Evolutionary conservation across 225 moss, liverwort and hornwort genomes (phyloP), one percentile per base, ranked within the genome.

Genomic region (Pseudisothecium myosuroides): DNA sequence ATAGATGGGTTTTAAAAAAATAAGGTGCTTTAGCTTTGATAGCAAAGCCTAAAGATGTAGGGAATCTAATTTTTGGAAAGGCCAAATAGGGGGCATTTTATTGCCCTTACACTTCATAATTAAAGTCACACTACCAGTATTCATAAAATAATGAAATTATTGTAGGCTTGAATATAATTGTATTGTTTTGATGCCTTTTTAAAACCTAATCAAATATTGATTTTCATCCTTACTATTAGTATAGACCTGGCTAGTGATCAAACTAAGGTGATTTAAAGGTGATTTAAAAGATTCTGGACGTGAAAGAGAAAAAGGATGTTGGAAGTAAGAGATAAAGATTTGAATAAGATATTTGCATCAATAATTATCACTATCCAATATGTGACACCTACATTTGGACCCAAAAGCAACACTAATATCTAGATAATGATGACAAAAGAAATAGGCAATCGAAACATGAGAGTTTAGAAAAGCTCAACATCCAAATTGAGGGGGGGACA

Each of bases 191-290:
- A 41, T 71, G 24, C 15, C 6, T 26, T 27, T 27, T 71, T 18
- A 9, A 41, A 41, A 21, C 1, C 22, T 12, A 68, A 41, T 41
- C 39, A 41, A 24, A 71, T 43, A 36, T 43, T 4, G 15, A 43
- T 71, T 71, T 68, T 8, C 10, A 43, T 15, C 5, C 3, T 43
- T 15, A 27, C 9, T 15, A 43, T 71, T 26, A 71, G 9, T 41
- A 43, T 15, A 24, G 27, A 71, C 5, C 0, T 41, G 0, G 4
- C 26, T 43, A 16, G 5, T 23, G 2, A 27, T 71, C 0, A 27
- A 1, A 27, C 1, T 16, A 45, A n/a, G n/a, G n/a, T n/a, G n/a
- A n/a, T n/a, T n/a, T 8, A 6, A 15, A 0, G 5, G 9, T 43
- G 16, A 43, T 27, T 72, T 43, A 5, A 43, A 72, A 16, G 16